phyloP scores from a whole-genome alignment of 139 green algal genomes.

The Tetradesmus obliquus region DNA sequence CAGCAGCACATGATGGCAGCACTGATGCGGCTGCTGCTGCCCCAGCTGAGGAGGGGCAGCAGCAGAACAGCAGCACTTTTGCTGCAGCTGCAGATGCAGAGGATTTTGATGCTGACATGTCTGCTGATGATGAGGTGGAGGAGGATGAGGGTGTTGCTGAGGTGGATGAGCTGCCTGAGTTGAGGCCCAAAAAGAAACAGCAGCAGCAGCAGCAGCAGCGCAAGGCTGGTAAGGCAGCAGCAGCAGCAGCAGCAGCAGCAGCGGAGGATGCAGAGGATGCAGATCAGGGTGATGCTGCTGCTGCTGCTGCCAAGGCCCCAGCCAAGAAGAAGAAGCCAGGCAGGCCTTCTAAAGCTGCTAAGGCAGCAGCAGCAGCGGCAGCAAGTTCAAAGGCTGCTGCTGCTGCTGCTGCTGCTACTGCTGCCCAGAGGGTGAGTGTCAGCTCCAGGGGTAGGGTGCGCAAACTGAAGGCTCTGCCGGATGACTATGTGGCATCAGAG shows the following conservation, averaged over 20 bases:
- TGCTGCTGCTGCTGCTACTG: background rate
- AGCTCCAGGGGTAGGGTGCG: constrained; percentile 17
- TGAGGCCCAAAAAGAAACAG: constrained; percentile 3
- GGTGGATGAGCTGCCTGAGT: constrained; percentile 36
- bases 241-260: background rate
- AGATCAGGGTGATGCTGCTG: background rate
- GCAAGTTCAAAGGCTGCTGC: background rate
- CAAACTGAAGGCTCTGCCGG: constrained; percentile 11
- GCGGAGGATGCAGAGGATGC: background rate
- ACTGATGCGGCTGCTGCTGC: background rate
- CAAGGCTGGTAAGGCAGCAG: background rate
- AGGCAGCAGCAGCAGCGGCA: background rate
- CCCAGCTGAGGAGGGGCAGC: background rate
- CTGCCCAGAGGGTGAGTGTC: background rate
- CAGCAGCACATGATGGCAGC: background rate
- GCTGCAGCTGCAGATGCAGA: background rate
- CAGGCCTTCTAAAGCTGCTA: background rate
- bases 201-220: background rate
- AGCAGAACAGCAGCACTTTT: background rate
- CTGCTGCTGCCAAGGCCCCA: background rate
- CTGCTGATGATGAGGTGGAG: background rate
- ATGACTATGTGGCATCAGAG: background rate
- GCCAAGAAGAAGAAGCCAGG: background rate
- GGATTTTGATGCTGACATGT: background rate
- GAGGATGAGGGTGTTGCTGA: background rate